phyloP scores from a whole-genome alignment of 2,329 filamentous ascomycete genomes.

The Diplocarpon mali region DNA sequence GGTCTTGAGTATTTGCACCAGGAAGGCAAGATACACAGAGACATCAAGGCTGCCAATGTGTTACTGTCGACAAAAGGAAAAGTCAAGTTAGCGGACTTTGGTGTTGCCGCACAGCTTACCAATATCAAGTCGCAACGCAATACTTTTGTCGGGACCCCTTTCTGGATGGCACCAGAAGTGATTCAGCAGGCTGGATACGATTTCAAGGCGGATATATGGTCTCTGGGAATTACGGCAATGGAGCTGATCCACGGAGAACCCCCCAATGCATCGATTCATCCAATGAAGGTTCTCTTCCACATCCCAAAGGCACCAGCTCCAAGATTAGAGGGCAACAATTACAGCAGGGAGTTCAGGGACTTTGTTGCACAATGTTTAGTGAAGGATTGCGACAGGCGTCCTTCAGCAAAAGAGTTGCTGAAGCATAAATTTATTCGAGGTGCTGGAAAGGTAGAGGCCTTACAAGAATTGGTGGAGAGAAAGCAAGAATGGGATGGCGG shows the following conservation, averaged over 20 bases:
- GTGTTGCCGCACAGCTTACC: constrained; percentile 88
- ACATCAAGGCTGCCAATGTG: constrained; percentile 94
- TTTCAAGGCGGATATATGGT: constrained; percentile 92
- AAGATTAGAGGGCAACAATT: constrained; percentile 66
- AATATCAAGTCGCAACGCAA: constrained; percentile 97
- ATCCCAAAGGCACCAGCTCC: constrained; percentile 85
- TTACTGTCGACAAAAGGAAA: constrained; percentile 83
- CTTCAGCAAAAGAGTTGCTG: constrained; percentile 76
- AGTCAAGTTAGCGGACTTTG: constrained; percentile 95
- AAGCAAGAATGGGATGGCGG: constrained; percentile 74
- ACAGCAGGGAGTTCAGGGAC: constrained; percentile 86
- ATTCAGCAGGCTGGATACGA: constrained; percentile 79
- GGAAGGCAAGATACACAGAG: constrained; percentile 91
- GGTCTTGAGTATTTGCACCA: constrained; percentile 88
- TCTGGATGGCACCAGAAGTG: constrained; percentile 95
- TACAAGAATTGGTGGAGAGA: constrained; percentile 79
- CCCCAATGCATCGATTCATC: constrained; percentile 75
- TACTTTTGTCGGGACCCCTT: constrained; percentile 94
- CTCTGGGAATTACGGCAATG: constrained; percentile 81
- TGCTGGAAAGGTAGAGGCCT: constrained; percentile 75
- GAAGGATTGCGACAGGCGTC: constrained; percentile 78
- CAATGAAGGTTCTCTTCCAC: constrained; percentile 87
- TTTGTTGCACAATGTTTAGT: constrained; percentile 84
- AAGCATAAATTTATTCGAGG: constrained; percentile 79
- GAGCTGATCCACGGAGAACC: constrained; percentile 83